These are phyloP conservation scores for Populus deltoides DNA, from an alignment of 345 rosid genomes.

Conservation along the genomic window DNA sequence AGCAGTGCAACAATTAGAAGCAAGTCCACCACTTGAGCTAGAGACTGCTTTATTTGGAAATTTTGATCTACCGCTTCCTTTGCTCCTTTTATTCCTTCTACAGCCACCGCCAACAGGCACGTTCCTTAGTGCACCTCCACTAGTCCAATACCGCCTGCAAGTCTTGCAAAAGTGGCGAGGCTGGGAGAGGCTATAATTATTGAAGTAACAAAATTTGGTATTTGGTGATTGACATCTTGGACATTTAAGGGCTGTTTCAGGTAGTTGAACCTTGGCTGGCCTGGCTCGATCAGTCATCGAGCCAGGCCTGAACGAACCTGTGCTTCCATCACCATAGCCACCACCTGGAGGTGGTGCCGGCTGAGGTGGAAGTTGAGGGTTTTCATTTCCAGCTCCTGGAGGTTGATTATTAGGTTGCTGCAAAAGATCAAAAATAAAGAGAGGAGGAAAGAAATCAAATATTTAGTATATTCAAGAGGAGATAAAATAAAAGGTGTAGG, in stretches of 20 bases:
- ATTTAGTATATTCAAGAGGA: slow-evolving; percentile 48
- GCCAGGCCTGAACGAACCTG: slow-evolving; percentile 36
- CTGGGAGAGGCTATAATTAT: slow-evolving; percentile 70
- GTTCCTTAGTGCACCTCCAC: slow-evolving; percentile 71
- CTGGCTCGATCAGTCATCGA: slow-evolving; percentile 62
- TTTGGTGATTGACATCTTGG: slow-evolving; percentile 69
- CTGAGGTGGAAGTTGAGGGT: slow-evolving; percentile 29
- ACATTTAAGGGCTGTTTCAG: slow-evolving; percentile 55
- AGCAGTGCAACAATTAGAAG: slow-evolving; percentile 27
- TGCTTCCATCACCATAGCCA: slow-evolving; percentile 25
- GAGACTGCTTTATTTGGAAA: slow-evolving; percentile 36
- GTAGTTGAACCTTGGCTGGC: slow-evolving; percentile 52
- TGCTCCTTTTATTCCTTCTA: slow-evolving; percentile 54
- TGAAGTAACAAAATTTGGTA: slow-evolving; percentile 76
- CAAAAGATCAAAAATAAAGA: slow-evolving; percentile 13
- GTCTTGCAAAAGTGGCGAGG: slow-evolving; percentile 82
- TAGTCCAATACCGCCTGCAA: slow-evolving; percentile 73
- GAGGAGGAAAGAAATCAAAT: slow-evolving; percentile 18
- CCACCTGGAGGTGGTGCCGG: slow-evolving; percentile 32
- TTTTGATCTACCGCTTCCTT: slow-evolving; percentile 53
- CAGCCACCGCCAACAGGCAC: slow-evolving; percentile 78
- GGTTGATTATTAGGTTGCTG: slow-evolving; percentile 42
- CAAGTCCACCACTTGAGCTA: slow-evolving; percentile 26
- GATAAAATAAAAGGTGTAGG: slow-evolving; percentile 17
- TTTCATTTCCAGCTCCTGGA: slow-evolving; percentile 17